A percentile compares a stretch with the other conserved stretches of the same genome.
phyloP scores from a whole-genome alignment of 148 eudicot genomes.

The Oxyria digyna region DNA sequence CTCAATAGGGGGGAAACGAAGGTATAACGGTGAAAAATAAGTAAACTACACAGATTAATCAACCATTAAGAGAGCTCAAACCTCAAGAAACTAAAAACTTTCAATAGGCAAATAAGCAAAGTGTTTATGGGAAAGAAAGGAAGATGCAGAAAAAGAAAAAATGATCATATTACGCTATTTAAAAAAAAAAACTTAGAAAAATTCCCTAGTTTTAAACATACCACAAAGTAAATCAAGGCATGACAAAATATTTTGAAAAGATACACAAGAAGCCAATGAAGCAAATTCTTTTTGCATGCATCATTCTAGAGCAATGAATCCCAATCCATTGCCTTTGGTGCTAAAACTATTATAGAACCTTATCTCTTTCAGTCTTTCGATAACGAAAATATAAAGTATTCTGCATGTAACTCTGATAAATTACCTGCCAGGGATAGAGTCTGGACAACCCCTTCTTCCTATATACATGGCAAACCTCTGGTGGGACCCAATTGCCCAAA shows the following conservation, averaged over 20 bases:
- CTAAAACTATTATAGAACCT: neutral
- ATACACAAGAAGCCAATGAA: neutral
- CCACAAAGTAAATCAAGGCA: neutral
- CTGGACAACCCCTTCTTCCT: constrained; percentile 61
- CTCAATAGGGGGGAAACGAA: neutral
- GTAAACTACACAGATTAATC: neutral
- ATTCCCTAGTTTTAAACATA: neutral
- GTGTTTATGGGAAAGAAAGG: neutral
- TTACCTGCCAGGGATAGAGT: constrained; percentile 94
- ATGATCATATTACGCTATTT: neutral
- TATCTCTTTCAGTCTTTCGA: neutral
- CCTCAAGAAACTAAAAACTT: neutral
- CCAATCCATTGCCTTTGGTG: neutral
- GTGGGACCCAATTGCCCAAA: constrained; percentile 76
- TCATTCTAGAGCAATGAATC: neutral
- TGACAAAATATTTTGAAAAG: neutral
- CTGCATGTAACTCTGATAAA: neutral
- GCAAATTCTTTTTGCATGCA: neutral
- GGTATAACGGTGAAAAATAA: neutral
- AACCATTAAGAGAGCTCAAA: neutral
- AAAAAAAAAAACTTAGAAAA: neutral
- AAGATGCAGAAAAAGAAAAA: neutral
- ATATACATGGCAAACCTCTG: constrained; percentile 57
- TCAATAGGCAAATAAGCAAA: neutral
- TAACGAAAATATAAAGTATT: neutral